Conservation (phyloP, 306 rosid species). For the Prunus campanulata region DNA sequence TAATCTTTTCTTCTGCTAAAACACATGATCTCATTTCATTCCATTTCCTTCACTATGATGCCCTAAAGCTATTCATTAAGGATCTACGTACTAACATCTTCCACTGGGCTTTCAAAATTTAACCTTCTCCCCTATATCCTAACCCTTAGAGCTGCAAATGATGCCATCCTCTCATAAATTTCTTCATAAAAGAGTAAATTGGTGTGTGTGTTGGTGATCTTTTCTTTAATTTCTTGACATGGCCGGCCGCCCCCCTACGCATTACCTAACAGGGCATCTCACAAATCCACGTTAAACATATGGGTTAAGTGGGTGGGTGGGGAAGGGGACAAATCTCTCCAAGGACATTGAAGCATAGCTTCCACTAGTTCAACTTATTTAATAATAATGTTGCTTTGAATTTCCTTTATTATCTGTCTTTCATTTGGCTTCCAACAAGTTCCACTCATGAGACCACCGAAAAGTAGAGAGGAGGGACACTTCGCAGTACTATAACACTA, state of each 20-base stretch:
- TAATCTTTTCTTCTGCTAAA: too few species aligned
- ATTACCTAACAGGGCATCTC: neutral
- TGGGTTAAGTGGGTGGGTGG: neutral
- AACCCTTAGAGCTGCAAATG: too few species aligned
- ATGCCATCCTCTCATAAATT: too few species aligned
- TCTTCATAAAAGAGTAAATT: too few species aligned
- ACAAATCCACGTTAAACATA: neutral
- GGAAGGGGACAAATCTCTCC: neutral
- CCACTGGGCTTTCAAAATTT: too few species aligned
- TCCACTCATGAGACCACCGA: neutral
- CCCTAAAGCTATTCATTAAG: too few species aligned
- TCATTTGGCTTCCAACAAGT: slow-evolving; percentile 7
- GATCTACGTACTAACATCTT: too few species aligned
- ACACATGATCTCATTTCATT: too few species aligned
- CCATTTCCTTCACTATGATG: too few species aligned
- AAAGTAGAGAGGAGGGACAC: slow-evolving; percentile 5
- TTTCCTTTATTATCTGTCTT: neutral
- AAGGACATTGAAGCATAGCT: neutral
- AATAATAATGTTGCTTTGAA: neutral
- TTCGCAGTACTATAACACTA: neutral
- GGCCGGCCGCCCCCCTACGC: too few species aligned
- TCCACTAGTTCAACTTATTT: slow-evolving; percentile 1
- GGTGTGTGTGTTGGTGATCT: neutral
- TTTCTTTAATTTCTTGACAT: neutral
- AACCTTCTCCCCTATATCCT: too few species aligned